Evolutionary conservation across 768 basidiomycete species (phyloP).

Genomic region (Collybiopsis confluens): DNA sequence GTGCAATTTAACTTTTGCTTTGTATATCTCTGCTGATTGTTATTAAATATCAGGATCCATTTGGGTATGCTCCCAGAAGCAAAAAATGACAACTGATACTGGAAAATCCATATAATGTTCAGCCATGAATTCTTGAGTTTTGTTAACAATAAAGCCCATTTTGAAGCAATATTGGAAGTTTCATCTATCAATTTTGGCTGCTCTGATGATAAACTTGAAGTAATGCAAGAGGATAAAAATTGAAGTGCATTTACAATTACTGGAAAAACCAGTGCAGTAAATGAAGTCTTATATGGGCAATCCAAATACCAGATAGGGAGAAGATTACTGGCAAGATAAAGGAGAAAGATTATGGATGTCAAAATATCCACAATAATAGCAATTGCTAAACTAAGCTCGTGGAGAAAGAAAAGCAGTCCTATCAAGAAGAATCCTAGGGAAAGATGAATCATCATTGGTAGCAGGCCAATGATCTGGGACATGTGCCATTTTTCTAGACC

Average conservation of each 20-base stretch:
- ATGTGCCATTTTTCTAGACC: slow-evolving; percentile 18
- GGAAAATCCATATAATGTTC: too few relatives aligned
- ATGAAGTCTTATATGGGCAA: neutral
- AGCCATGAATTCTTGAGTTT: too few relatives aligned
- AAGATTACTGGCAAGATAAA: neutral
- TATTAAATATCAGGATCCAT: neutral
- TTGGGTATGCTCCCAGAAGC: too few relatives aligned
- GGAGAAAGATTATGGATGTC: neutral
- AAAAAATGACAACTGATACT: too few relatives aligned
- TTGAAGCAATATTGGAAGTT: neutral
- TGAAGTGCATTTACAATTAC: neutral
- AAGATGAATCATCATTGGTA: slow-evolving; percentile 14
- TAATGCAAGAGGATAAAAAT: neutral
- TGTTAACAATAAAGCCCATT: too few relatives aligned
- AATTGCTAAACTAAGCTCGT: neutral
- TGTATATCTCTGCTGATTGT: too few relatives aligned
- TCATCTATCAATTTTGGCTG: too few relatives aligned
- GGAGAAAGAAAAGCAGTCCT: slow-evolving; percentile 9
- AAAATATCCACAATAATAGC: neutral
- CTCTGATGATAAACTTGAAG: too few relatives aligned
- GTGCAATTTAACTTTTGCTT: neutral
- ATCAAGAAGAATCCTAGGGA: slow-evolving; percentile 11
- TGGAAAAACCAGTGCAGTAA: neutral
- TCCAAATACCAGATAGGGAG: neutral
- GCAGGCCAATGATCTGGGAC: slow-evolving; percentile 11